These are phyloP conservation scores for Ligustrum vulgare DNA, from an alignment of 257 asterid species.

Conservation along the genomic window DNA sequence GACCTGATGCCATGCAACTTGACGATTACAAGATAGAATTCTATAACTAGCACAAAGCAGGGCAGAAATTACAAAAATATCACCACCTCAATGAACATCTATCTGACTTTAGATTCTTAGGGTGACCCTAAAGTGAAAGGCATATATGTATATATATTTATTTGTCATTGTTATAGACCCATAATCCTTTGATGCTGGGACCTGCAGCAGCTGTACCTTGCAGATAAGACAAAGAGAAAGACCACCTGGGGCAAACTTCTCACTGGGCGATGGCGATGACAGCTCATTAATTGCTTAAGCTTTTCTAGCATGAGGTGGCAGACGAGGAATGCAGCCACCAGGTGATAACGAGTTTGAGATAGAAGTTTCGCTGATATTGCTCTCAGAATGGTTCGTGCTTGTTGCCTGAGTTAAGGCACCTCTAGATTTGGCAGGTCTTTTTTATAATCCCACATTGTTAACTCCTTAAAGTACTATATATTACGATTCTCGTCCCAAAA, in stretches of 20 bases:
- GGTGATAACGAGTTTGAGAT: constrained; percentile 55
- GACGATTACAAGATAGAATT: constrained; percentile 26
- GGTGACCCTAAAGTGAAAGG: constrained; percentile 37
- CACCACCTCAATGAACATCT: too few relatives aligned
- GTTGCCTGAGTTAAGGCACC: constrained; percentile 54
- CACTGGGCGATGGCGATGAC: constrained; percentile 42
- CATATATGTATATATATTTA: constrained; percentile 26
- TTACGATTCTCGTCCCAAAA: constrained; percentile 52
- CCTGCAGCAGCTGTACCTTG: constrained; percentile 65
- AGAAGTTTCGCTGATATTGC: constrained; percentile 49
- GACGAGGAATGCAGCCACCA: constrained; percentile 60
- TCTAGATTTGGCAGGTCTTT: constrained; percentile 56
- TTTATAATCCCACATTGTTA: constrained; percentile 45
- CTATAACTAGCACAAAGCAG: too few relatives aligned
- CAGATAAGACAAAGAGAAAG: constrained; percentile 72
- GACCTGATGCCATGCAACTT: constrained; percentile 29
- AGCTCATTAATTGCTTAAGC: constrained; percentile 30
- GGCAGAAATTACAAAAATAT: too few relatives aligned
- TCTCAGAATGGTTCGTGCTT: constrained; percentile 42
- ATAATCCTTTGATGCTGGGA: constrained; percentile 36
- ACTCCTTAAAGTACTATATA: constrained; percentile 31
- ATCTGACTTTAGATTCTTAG: constrained; percentile 42
- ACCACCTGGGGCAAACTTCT: constrained; percentile 60
- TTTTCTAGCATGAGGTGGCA: constrained; percentile 59
- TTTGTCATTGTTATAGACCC: constrained; percentile 28